Evolutionary conservation across 345 rosid species (phyloP).

Genomic region (Linum tenue): DNA sequence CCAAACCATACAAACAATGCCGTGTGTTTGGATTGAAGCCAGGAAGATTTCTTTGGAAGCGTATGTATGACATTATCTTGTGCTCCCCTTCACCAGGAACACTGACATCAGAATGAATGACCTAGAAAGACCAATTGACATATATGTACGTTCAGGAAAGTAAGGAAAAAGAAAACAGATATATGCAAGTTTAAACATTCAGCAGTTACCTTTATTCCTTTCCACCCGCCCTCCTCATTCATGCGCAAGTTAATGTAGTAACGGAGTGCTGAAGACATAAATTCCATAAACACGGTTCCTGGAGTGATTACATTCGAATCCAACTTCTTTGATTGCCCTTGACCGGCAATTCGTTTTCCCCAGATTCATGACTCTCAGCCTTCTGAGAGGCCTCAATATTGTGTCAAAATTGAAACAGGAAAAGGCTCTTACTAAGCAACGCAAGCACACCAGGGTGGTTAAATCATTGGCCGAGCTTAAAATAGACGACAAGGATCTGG

Average conservation of each 20-base stretch:
- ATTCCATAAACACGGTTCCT: conserved; percentile 31
- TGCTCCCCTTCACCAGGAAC: conserved; percentile 37
- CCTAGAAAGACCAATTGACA: conserved; percentile 12
- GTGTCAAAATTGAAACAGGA: neutral
- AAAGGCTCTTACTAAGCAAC: neutral
- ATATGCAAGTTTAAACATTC: neutral
- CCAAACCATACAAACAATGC: conserved; percentile 33
- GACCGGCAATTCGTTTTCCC: neutral
- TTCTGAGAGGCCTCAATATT: neutral
- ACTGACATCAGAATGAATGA: conserved; percentile 27
- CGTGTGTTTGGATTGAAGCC: conserved; percentile 30
- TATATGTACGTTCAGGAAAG: neutral
- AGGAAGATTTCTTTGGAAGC: conserved; percentile 26
- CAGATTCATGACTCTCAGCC: neutral
- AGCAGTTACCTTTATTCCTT: conserved; percentile 20
- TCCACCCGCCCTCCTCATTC: conserved; percentile 24
- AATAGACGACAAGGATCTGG: neutral
- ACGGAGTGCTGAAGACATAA: conserved; percentile 23
- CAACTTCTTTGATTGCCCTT: conserved; percentile 1
- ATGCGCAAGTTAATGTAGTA: conserved; percentile 24
- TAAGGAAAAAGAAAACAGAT: conserved; percentile 1
- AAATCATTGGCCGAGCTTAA: neutral
- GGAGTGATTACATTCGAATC: conserved; percentile 34
- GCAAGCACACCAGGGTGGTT: neutral
- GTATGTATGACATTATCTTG: conserved; percentile 31